A percentile compares a stretch with the other conserved stretches of the same genome.
Conservation (phyloP, 2,329 filamentous ascomycete species). For the Shiraia bambusicola region DNA sequence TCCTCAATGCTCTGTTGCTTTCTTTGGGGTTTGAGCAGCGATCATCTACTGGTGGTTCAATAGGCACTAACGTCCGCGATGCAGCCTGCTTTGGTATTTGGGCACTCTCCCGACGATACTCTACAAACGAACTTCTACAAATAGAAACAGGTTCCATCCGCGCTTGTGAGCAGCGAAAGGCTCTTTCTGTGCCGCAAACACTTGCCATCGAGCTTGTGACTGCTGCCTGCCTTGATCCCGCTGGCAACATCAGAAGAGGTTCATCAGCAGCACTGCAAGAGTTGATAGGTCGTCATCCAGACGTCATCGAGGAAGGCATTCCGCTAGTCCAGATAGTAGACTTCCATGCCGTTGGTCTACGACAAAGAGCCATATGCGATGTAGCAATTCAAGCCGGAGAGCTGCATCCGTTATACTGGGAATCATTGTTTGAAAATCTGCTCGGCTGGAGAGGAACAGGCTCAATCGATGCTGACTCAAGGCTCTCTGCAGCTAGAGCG, state of each 20-base stretch:
- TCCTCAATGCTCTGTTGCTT: conserved; percentile 74
- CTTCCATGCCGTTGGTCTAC: conserved; percentile 88
- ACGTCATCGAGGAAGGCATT: conserved; percentile 80
- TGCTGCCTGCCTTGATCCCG: conserved; percentile 81
- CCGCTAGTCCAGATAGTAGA: conserved; percentile 85
- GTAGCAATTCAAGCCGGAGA: conserved; percentile 69
- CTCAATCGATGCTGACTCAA: conserved; percentile 71
- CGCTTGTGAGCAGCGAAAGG: conserved; percentile 48
- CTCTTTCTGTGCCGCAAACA: conserved; percentile 63
- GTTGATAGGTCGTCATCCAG: conserved; percentile 86
- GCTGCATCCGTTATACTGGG: conserved; percentile 66
- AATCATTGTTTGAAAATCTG: conserved; percentile 68
- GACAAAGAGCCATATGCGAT: conserved; percentile 76
- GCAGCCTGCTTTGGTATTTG: conserved; percentile 96
- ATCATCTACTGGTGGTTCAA: conserved; percentile 77
- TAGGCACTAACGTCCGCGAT: conserved; percentile 89
- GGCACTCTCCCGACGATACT: conserved; percentile 85
- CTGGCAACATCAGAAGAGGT: conserved; percentile 89
- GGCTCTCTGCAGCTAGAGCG: conserved; percentile 69
- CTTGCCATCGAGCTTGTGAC: conserved; percentile 80
- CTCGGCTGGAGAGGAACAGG: conserved; percentile 87
- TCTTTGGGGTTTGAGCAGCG: conserved; percentile 88
- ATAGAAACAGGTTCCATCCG: conserved; percentile 53
- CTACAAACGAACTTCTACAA: conserved; percentile 70
- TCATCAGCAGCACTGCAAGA: conserved; percentile 94